Percentiles rank a stretch among this genome's conserved stretches.
Conservation (phyloP, 2,329 filamentous ascomycete genomes). For the Whalleya microplaca region DNA sequence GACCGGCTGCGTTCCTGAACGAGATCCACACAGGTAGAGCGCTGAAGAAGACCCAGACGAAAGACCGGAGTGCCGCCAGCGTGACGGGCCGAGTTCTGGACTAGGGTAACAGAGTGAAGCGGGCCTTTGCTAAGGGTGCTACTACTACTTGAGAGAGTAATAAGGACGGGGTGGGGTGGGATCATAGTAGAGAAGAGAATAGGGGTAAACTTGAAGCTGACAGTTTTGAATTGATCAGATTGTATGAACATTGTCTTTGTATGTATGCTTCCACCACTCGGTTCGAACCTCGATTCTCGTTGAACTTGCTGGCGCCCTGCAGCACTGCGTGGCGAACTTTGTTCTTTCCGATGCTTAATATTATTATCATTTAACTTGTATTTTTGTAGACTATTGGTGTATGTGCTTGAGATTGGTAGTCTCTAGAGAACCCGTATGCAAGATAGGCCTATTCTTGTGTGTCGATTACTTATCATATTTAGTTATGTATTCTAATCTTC, state of each 20-base stretch:
- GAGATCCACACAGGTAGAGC: slow-evolving; percentile 81
- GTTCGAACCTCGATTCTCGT: background rate
- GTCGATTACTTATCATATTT: no score
- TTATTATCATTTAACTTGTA: background rate
- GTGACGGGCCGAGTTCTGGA: slow-evolving; percentile 76
- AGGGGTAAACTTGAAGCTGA: background rate
- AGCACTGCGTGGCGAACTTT: background rate
- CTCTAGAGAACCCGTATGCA: no score
- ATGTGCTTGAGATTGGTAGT: no score
- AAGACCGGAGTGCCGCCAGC: slow-evolving; percentile 76
- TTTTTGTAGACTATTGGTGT: background rate
- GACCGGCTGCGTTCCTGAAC: slow-evolving; percentile 69
- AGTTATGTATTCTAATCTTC: no score
- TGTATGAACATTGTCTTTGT: slow-evolving; percentile 24
- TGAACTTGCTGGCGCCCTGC: background rate
- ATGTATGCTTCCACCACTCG: slow-evolving; percentile 7
- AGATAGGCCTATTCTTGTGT: no score
- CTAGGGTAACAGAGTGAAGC: slow-evolving; percentile 33
- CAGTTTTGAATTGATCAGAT: slow-evolving; percentile 20
- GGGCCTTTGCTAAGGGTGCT: background rate
- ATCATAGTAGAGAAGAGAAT: background rate
- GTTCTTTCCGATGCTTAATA: background rate
- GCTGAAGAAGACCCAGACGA: slow-evolving; percentile 86
- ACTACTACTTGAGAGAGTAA: background rate
- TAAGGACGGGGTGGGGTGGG: background rate